A percentile compares a stretch with the other conserved stretches of the same genome.
These are phyloP conservation scores for Edaphochlamys debaryana DNA, from an alignment of 139 green algal genomes.

Conservation along the genomic window DNA sequence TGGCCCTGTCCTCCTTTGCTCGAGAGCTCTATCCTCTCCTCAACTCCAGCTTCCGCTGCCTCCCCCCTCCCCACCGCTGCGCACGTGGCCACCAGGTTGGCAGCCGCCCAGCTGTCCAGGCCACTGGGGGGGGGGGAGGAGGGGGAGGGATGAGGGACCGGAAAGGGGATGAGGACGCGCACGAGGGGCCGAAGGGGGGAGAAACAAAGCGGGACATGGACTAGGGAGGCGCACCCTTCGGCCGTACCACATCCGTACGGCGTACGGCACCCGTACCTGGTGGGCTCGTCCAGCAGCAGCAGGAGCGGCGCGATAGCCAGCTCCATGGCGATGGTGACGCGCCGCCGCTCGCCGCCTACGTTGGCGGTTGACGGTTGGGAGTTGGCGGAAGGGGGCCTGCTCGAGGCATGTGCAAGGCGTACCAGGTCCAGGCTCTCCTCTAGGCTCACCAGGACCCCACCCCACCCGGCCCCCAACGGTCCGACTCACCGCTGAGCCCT, in stretches of 20 bases:
- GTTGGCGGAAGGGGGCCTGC: no score
- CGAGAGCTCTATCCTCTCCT: background rate
- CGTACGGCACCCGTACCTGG: no score
- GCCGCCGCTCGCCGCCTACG: conserved; percentile 74
- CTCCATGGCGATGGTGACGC: conserved; percentile 82
- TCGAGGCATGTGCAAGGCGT: no score
- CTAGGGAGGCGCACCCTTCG: no score
- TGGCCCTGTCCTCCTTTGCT: background rate
- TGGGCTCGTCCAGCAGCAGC: conserved; percentile 72
- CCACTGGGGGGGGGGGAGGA: no score
- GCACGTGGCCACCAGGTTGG: conserved; percentile 70
- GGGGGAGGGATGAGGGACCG: no score
- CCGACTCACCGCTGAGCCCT: conserved; percentile 30
- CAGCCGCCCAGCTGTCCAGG: conserved; percentile 76
- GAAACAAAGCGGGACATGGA: no score
- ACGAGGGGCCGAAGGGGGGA: no score
- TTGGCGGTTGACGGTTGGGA: background rate
- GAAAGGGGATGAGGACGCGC: no score
- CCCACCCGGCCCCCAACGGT: background rate
- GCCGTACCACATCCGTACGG: no score
- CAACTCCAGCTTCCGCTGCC: background rate
- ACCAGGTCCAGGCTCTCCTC: no score
- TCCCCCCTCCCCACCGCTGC: conserved; percentile 43
- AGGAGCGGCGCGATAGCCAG: conserved; percentile 69
- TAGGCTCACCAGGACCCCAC: background rate